A percentile compares a stretch with the other conserved stretches of the same genome.
These are phyloP conservation scores for Hortiboletus flavorubellus DNA, from an alignment of 768 basidiomycete species.

Conservation along the genomic window DNA sequence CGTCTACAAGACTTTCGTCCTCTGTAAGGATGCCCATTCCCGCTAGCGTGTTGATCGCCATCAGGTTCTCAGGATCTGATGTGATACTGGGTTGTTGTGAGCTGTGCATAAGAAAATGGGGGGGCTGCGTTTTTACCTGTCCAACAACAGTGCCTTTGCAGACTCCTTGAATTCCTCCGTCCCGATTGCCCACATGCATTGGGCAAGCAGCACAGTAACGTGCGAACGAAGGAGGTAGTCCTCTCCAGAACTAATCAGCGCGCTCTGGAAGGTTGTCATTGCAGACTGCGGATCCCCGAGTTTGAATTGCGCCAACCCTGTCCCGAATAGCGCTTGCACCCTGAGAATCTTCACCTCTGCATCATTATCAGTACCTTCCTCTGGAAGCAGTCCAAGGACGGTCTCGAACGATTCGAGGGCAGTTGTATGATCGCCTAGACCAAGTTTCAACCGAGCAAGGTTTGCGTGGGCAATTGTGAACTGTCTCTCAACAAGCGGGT, in stretches of 20 bases:
- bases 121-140: constrained; percentile 55
- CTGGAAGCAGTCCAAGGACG: constrained; percentile 63
- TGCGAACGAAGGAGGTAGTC: constrained; percentile 56
- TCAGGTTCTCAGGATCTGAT: constrained; percentile 71
- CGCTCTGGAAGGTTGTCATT: constrained; percentile 62
- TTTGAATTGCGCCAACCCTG: constrained; percentile 70
- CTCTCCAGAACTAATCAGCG: constrained; percentile 52
- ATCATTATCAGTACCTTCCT: constrained; percentile 38
- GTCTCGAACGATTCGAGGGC: constrained; percentile 71
- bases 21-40: constrained; percentile 85
- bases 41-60: constrained; percentile 78
- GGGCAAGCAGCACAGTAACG: constrained; percentile 73
- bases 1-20: constrained; percentile 80
- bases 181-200: constrained; percentile 80
- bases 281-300: constrained; percentile 60
- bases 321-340: constrained; percentile 64
- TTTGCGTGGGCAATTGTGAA: constrained; percentile 83
- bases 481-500: constrained; percentile 67
- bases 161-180: constrained; percentile 72
- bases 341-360: constrained; percentile 42
- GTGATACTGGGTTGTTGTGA: constrained; percentile 55
- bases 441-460: constrained; percentile 72
- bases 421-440: constrained; percentile 51
- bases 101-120: background rate
- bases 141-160: constrained; percentile 75